phyloP scores from a whole-genome alignment of 306 rosid species.

The Dalbergia cochinchinensis region DNA sequence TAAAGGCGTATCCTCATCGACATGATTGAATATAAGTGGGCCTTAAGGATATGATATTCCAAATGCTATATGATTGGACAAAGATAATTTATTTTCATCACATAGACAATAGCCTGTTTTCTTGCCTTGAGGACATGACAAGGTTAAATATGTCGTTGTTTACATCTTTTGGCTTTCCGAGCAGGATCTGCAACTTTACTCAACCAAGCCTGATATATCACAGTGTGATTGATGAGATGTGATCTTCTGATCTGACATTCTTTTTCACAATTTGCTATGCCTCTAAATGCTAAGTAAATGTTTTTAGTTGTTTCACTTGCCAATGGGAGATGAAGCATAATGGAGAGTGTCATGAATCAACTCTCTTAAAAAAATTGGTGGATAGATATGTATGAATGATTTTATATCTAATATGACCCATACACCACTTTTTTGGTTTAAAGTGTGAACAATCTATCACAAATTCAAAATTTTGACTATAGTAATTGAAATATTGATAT shows the following conservation, averaged over 20 bases:
- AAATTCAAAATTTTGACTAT: too few relatives aligned
- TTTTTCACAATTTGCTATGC: neutral
- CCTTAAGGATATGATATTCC: slow-evolving; percentile 52
- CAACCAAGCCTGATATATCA: neutral
- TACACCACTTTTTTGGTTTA: too few relatives aligned
- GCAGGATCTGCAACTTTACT: slow-evolving; percentile 32
- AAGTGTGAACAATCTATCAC: too few relatives aligned
- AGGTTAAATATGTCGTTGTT: slow-evolving; percentile 31
- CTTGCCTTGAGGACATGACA: slow-evolving; percentile 41
- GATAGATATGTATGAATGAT: too few relatives aligned
- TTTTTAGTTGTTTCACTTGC: slow-evolving; percentile 24
- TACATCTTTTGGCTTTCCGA: slow-evolving; percentile 27
- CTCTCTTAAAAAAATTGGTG: too few relatives aligned
- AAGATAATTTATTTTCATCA: slow-evolving; percentile 54
- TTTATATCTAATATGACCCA: too few relatives aligned
- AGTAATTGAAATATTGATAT: too few relatives aligned
- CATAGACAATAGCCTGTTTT: slow-evolving; percentile 46
- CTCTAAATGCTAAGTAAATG: slow-evolving; percentile 1
- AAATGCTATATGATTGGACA: slow-evolving; percentile 54
- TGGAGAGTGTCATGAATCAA: neutral
- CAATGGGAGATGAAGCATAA: slow-evolving; percentile 32
- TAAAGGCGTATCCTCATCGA: slow-evolving; percentile 24
- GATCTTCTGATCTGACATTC: neutral
- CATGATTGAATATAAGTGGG: slow-evolving; percentile 61
- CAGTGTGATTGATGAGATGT: slow-evolving; percentile 7